Conservation (phyloP, 2,329 filamentous ascomycete genomes). For the Cladosporium sp. region DNA sequence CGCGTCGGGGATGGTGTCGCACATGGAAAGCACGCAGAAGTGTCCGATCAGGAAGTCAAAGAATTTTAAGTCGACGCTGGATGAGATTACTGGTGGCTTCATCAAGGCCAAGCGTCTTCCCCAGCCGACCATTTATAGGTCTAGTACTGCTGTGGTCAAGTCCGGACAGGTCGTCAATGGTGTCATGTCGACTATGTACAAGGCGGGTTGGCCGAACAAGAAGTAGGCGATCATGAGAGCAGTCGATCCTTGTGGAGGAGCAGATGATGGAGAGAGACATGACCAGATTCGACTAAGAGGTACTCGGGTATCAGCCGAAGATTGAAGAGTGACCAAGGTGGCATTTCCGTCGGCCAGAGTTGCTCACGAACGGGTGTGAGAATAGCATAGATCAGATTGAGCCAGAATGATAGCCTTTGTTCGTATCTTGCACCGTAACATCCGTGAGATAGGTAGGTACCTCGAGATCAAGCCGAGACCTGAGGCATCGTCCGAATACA, state of each 20-base stretch:
- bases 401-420: background rate
- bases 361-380: background rate
- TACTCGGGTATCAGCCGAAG: background rate
- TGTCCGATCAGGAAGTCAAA: slow-evolving; percentile 38
- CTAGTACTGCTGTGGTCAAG: slow-evolving; percentile 15
- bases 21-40: slow-evolving; percentile 42
- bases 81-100: slow-evolving; percentile 46
- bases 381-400: background rate
- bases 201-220: background rate
- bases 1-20: slow-evolving; percentile 39
- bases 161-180: slow-evolving; percentile 17
- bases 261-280: background rate
- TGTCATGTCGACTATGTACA: slow-evolving; percentile 21
- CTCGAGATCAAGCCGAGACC: background rate
- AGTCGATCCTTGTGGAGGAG: background rate
- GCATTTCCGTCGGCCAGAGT: background rate
- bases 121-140: slow-evolving; percentile 24
- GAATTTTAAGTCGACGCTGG: slow-evolving; percentile 37
- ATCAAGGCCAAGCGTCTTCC: slow-evolving; percentile 22
- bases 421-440: background rate
- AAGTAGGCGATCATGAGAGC: background rate
- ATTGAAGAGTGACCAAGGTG: background rate
- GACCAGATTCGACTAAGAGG: background rate
- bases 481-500: slow-evolving; percentile 49
- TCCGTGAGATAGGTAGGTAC: background rate